Conservation (phyloP, 768 basidiomycete species). For the Rhizopogon vulgaris region DNA sequence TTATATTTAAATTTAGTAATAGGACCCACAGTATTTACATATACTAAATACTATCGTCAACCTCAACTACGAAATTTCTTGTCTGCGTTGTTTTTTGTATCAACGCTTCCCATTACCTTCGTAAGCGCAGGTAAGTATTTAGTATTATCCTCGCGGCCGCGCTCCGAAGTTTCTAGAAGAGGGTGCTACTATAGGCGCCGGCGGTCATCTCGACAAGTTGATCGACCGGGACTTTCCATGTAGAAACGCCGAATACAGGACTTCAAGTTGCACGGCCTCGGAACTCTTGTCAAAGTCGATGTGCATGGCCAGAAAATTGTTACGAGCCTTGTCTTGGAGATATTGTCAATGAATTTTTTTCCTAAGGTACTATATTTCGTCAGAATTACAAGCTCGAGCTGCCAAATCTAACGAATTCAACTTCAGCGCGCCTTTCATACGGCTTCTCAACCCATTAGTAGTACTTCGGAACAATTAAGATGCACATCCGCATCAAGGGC, state of each 20-base stretch:
- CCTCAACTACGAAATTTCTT: too few relatives aligned
- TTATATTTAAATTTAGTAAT: too few relatives aligned
- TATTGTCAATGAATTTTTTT: not conserved
- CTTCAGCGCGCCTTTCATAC: constrained; percentile 6
- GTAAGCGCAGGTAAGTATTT: not conserved
- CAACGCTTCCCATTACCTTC: not conserved
- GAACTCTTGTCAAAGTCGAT: not conserved
- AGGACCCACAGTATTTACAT: too few relatives aligned
- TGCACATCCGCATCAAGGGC: constrained; percentile 13
- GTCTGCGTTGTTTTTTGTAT: not conserved
- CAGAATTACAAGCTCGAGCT: not conserved
- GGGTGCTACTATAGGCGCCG: not conserved
- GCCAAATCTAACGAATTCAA: not conserved
- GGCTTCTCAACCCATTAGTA: constrained; percentile 12
- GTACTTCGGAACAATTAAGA: constrained; percentile 15
- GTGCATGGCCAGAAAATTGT: not conserved
- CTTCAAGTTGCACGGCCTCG: not conserved
- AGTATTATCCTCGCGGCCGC: not conserved
- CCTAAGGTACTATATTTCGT: not conserved
- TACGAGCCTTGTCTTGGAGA: not conserved
- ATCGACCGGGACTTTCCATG: constrained; percentile 1
- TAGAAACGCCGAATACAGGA: not conserved
- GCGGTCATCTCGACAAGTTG: not conserved
- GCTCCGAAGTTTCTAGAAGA: not conserved
- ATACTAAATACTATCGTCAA: too few relatives aligned